Percentiles rank a stretch among this genome's conserved stretches.
Evolutionary conservation across 2,329 filamentous ascomycete genomes (phyloP).

Genomic region (Calonectria crousiana): DNA sequence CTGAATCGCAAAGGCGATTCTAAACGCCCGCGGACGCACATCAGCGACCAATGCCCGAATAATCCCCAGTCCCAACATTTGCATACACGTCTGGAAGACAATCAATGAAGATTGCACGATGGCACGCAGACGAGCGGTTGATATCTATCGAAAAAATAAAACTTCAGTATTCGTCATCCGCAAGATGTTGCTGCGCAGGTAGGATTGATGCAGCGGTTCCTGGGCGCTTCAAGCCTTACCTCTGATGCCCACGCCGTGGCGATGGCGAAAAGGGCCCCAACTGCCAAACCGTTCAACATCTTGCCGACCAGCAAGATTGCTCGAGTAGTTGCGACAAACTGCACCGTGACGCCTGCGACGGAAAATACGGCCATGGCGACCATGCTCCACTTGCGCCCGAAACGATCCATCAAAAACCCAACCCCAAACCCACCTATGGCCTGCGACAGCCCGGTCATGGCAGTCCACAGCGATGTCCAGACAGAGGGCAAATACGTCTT

Average conservation of each 20-base stretch:
- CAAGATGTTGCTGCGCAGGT: not conserved
- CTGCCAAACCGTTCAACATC: not conserved
- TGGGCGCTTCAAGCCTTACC: not conserved
- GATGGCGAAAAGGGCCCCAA: not conserved
- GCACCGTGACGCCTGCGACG: not conserved
- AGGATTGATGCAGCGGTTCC: not conserved
- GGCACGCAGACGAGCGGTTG: not conserved
- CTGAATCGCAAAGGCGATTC: not conserved
- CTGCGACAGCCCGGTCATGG: not conserved
- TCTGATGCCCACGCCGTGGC: not conserved
- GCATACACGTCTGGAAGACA: not conserved
- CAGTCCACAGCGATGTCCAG: not conserved
- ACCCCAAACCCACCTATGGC: not conserved
- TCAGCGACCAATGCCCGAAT: not conserved
- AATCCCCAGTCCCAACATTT: not conserved
- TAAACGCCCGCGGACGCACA: not conserved
- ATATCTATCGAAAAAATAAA: not conserved
- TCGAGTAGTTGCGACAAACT: not conserved
- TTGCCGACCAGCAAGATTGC: not conserved
- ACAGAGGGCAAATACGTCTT: not conserved
- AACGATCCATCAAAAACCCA: not conserved
- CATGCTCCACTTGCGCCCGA: not conserved
- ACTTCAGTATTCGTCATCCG: not conserved
- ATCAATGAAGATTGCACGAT: not conserved
- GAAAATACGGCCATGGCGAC: not conserved